phyloP scores from a whole-genome alignment of 2,329 filamentous ascomycete species.

The Hymenoscyphus linearis region DNA sequence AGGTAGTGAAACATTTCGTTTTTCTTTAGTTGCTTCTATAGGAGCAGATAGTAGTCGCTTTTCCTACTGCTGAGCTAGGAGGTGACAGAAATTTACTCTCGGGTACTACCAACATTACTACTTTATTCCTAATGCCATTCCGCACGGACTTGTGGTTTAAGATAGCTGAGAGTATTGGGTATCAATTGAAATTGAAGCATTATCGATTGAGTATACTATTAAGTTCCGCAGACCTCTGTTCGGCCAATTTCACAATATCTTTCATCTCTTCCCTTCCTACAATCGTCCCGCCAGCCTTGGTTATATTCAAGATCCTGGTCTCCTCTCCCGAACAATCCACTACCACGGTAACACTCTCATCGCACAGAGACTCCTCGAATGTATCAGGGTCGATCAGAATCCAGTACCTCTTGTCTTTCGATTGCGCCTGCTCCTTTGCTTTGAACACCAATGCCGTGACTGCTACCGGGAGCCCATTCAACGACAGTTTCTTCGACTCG shows the following conservation, averaged over 20 bases:
- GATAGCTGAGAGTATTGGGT: background rate
- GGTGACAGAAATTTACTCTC: too few relatives aligned
- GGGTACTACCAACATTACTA: too few relatives aligned
- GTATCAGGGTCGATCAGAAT: constrained; percentile 82
- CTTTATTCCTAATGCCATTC: too few relatives aligned
- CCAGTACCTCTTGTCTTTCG: constrained; percentile 59
- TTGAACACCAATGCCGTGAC: constrained; percentile 76
- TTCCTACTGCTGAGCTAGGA: too few relatives aligned
- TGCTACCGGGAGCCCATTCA: constrained; percentile 67
- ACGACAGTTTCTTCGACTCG: constrained; percentile 48
- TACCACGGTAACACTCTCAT: constrained; percentile 77
- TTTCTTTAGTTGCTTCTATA: too few relatives aligned
- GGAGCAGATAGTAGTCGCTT: too few relatives aligned
- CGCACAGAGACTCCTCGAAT: constrained; percentile 80
- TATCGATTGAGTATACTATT: constrained; percentile 21
- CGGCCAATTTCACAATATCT: constrained; percentile 53
- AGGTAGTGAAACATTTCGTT: too few relatives aligned
- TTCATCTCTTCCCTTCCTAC: constrained; percentile 60
- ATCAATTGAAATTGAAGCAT: constrained; percentile 5
- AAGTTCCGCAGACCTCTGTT: constrained; percentile 57
- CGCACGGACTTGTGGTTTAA: too few relatives aligned
- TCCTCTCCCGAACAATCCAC: constrained; percentile 50
- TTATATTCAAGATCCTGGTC: constrained; percentile 63
- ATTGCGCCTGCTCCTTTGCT: constrained; percentile 39
- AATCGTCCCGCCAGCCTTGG: constrained; percentile 75